Conservation (phyloP, 345 rosid species). For the Gossypium rotundifolium region DNA sequence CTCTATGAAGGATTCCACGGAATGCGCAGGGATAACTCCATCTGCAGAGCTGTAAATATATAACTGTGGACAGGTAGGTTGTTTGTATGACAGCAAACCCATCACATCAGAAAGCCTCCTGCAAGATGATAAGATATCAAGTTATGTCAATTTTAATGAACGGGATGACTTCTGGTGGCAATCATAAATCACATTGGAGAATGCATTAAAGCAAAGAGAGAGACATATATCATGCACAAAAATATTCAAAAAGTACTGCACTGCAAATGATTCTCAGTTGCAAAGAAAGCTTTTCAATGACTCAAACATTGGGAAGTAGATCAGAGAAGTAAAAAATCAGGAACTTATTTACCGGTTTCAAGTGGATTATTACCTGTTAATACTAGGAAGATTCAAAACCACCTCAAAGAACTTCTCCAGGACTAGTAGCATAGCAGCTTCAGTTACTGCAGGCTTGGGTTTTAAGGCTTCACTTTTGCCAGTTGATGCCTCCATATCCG, state of each 20-base stretch:
- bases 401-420: constrained; percentile 80
- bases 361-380: constrained; percentile 54
- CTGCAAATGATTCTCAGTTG: neutral
- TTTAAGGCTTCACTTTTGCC: constrained; percentile 28
- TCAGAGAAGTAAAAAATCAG: neutral
- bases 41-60: constrained; percentile 97
- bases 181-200: neutral
- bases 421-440: constrained; percentile 70
- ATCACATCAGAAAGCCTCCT: constrained; percentile 80
- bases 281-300: neutral
- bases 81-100: constrained; percentile 56
- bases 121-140: constrained; percentile 9
- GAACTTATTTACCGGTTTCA: neutral
- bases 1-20: constrained; percentile 83
- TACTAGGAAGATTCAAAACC: constrained; percentile 71
- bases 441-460: constrained; percentile 68
- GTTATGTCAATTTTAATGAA: neutral
- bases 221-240: neutral
- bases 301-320: neutral
- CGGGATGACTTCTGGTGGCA: neutral
- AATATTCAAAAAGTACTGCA: neutral
- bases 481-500: constrained; percentile 20
- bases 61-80: constrained; percentile 88
- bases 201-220: neutral
- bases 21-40: constrained; percentile 73